Base-by-base conservation (phyloP, 169 alveolate species). In the Plasmodium coatneyi region DNA sequence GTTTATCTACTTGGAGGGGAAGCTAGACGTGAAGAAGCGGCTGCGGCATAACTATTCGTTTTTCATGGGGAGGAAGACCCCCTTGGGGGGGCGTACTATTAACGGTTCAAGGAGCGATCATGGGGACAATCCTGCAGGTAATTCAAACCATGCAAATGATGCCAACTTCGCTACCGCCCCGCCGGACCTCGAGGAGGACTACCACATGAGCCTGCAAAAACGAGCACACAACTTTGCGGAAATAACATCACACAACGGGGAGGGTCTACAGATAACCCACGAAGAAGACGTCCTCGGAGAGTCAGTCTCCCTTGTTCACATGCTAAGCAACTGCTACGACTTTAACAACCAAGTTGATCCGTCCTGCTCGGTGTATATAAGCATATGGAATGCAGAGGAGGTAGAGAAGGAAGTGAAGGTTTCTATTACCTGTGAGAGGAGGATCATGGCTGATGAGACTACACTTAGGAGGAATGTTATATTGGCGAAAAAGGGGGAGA, bases 381-480 rank as follows among this genome's bases (percentile, higher is more conserved):
- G 93, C 49, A 79, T 87, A 78, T 87, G 93, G 93, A 87, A 87
- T 78, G 49, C 70, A 76, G 93, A 87, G 41, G 76, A 79, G 22
- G 49, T 87, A 30, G 80, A 87, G 28, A 87, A 87, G 32, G 84
- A 87, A 16, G 28, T 87, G 49, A 79, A 14, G 22, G 52, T 87
- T 56, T 87, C 54, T 19, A 54, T 87, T 32, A 60, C 78, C 2
- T 87, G 93, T 39, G 19, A 39, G 32, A 60, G 79, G 54, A n/a
- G 25, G 74, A 87, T 87, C 19, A 90, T 87, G 28, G 14, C 32
- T 1, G 89, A 87, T 54, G 71, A 36, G 19, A 12, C 46, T 16
- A 54, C 43, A 10, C 16, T 87, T 43, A 78, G 71, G 49, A 87
- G 28, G 34, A 71, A 16, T 14, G 9, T 78, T 16, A n/a, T 41